These are phyloP conservation scores for Trichoderma sp. DNA, from an alignment of 2,329 filamentous ascomycete species.

Conservation along the genomic window DNA sequence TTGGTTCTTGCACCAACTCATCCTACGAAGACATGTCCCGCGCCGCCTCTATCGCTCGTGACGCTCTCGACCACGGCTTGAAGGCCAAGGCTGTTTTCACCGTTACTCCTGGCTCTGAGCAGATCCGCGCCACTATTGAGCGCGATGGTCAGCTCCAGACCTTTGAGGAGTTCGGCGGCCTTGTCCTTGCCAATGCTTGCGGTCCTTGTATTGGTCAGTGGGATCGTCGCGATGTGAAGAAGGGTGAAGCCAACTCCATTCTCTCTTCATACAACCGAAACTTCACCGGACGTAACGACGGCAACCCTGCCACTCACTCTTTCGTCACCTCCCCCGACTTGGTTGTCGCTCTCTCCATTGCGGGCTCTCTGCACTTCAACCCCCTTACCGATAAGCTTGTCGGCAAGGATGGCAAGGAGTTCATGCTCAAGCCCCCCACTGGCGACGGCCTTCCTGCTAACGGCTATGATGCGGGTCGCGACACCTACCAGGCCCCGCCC, in stretches of 20 bases:
- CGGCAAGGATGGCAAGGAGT: slow-evolving; percentile 96
- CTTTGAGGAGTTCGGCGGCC: slow-evolving; percentile 93
- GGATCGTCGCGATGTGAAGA: slow-evolving; percentile 91
- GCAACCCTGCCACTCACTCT: slow-evolving; percentile 91
- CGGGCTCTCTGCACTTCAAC: slow-evolving; percentile 89
- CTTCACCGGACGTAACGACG: slow-evolving; percentile 97
- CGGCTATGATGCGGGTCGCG: slow-evolving; percentile 87
- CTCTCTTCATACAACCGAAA: slow-evolving; percentile 99
- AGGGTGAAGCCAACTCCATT: slow-evolving; percentile 95
- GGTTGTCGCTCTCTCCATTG: slow-evolving; percentile 83
- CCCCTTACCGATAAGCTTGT: slow-evolving; percentile 89
- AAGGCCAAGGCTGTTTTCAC: slow-evolving; percentile 95
- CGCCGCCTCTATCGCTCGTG: slow-evolving; percentile 85
- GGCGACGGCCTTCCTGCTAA: slow-evolving; percentile 78
- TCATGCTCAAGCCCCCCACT: slow-evolving; percentile 78
- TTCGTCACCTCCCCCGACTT: slow-evolving; percentile 92
- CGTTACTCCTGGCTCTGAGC: slow-evolving; percentile 94
- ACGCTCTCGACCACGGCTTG: slow-evolving; percentile 88
- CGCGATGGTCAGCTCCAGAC: slow-evolving; percentile 91
- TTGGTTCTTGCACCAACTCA: slow-evolving; percentile 97
- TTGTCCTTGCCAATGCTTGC: slow-evolving; percentile 94
- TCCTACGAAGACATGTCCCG: slow-evolving; percentile 89
- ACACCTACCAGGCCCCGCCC: slow-evolving; percentile 97
- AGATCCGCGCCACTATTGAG: slow-evolving; percentile 91
- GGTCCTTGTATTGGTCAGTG: slow-evolving; percentile 93